Base-by-base conservation (phyloP, 208 protist species). In the Kentomonas sorsogonicus region DNA sequence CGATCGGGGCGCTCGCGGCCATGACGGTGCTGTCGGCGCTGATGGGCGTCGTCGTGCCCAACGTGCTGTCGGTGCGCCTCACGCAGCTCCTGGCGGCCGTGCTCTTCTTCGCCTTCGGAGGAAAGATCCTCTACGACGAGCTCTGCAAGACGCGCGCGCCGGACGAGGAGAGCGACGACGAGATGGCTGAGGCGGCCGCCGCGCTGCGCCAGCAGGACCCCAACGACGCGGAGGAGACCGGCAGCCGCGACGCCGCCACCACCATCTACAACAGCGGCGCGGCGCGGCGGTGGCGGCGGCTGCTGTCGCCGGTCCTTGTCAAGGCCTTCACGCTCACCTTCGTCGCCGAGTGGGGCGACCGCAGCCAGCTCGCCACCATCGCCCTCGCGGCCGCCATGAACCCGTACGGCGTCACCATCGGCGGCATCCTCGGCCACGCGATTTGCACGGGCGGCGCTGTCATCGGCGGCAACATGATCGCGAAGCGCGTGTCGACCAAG, bases 281-380 rank as follows among this genome's bases (percentile, higher is more conserved):
- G 1, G 74, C 78, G 2, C 60, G 66, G 15, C 68, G 83, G 18
- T 85, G 78, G 76, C 72, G 70, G 18, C 61, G 52, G 16, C 40
- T 81, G 38, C 58, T 93, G 30, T 77, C 74, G 46, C 82, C 88
- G 0, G 80, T 97, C 0, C 62, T 97, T 34, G 66, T 95, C 20
- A 88, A 98, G 66, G 81, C 90, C 18, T 98, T 98, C 67, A 91
- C 81, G 11, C 75, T 98, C 20, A 98, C 94, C n/a, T 97, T 98
- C 70, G 66, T 98, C 0, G 96, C 96, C 18, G 96, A 98, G 79
- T 98, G 95, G 94, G 96, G 96, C n/a, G 96, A 98, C 62, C 89
- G 96, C 7, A 97, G 93, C 27, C 96, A 98, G 77, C 86, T 98
- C 30, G 88, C 96, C 3, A 98, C 96, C 23, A 97, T 98, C 52